Conservation (phyloP, 768 basidiomycete genomes). For the Leccinum uliginosum region DNA sequence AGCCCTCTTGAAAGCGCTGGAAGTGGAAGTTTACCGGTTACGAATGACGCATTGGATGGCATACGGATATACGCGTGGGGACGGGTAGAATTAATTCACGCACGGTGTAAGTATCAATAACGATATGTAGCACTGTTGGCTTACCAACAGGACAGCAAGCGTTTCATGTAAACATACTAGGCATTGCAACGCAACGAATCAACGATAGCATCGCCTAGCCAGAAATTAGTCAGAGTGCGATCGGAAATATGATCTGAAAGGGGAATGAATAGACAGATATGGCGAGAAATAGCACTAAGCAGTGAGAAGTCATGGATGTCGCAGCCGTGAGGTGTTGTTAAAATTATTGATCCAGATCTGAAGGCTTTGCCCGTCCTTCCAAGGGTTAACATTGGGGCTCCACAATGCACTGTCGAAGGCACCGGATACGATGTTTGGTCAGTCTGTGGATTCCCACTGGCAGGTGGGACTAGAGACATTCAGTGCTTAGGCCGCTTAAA, state of each 20-base stretch:
- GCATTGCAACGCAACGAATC: neutral
- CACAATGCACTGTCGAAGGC: slow-evolving; percentile 35
- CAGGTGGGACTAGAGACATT: slow-evolving; percentile 33
- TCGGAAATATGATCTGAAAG: neutral
- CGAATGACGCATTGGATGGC: neutral
- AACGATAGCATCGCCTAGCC: neutral
- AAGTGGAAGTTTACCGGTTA: no score
- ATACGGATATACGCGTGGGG: neutral
- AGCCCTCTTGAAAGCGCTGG: neutral
- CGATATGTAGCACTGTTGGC: neutral
- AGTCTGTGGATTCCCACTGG: slow-evolving; percentile 46
- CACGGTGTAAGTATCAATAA: neutral
- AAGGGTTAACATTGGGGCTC: slow-evolving; percentile 32
- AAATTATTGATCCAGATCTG: neutral
- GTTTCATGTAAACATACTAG: neutral
- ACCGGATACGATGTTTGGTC: slow-evolving; percentile 31
- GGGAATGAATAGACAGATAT: slow-evolving; percentile 67
- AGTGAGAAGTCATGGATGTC: slow-evolving; percentile 90
- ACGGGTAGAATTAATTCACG: neutral
- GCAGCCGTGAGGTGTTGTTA: slow-evolving; percentile 37
- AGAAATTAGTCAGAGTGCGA: neutral
- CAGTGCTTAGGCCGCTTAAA: slow-evolving; percentile 15
- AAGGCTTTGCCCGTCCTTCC: neutral
- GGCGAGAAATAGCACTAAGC: slow-evolving; percentile 79
- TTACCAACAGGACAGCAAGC: neutral